Evolutionary conservation across 2,329 filamentous ascomycete genomes (phyloP), one percentile per base, ranked within the genome.

Genomic region (Trichoderma guizhouense): DNA sequence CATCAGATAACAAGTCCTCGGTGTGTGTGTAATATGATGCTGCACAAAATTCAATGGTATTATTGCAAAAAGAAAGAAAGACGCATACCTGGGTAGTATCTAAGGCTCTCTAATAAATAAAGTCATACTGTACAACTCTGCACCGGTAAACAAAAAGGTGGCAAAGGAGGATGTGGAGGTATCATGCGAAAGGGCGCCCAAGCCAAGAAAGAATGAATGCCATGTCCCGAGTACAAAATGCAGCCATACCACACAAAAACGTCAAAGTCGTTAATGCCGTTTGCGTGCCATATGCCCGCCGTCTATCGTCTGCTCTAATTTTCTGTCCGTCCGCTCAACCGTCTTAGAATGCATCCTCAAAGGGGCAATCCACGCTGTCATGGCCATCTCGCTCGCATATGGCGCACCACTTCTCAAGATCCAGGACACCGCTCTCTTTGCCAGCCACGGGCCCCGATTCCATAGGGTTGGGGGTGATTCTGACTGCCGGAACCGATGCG

Each of bases 381-480:
- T 99, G 96, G 15, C 96, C 96, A 78, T 99, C 96, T 74, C 93
- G 90, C 85, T 99, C 96, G 80, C 96, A 99, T 58, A 98, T 86
- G 18, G 96, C 96, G 82, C 96, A 99, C 96, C 96, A 99, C 83
- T 97, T 98, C 74, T 91, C 89, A 69, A 91, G 89, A 77, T 98
- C 94, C 75, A 95, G 86, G 61, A 93, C 84, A 1, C 92, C 92
- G 70, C 90, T 94, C 75, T 91, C 89, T 83, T 94, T 95, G 67
- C 93, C 93, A 5, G 93, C 91, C 28, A 93, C 87, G 2, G 93
- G 91, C 2, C 89, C 90, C 68, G 86, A 86, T 68, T 90, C 90
- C 84, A 89, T 88, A 8, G 86, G 87, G 77, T 90, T 91, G 5
- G 89, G 88, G 65, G 89, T 81, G 65, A 86, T 85, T 74, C 83